phyloP scores from a whole-genome alignment of 2,329 filamentous ascomycete species.

The Helminthosporium solani region DNA sequence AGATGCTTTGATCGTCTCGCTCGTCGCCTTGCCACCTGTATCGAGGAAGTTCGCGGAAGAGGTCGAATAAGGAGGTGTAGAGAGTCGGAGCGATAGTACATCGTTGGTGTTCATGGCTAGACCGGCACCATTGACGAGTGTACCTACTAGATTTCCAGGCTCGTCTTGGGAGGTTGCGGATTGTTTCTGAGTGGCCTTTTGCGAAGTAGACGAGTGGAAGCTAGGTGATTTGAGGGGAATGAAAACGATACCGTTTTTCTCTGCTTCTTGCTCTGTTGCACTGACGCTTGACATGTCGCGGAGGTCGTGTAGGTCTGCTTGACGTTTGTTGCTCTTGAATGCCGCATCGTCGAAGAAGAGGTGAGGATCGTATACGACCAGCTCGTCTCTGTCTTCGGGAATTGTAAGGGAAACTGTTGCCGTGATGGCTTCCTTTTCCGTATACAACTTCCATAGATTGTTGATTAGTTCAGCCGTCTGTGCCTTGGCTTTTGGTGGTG shows the following conservation, averaged over 20 bases:
- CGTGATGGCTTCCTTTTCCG: slow-evolving; percentile 64
- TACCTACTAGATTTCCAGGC: slow-evolving; percentile 67
- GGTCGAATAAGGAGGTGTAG: slow-evolving; percentile 50
- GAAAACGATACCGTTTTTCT: slow-evolving; percentile 75
- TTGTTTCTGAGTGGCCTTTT: slow-evolving; percentile 7
- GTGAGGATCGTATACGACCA: slow-evolving; percentile 56
- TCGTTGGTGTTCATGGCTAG: slow-evolving; percentile 91
- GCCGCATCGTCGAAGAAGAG: slow-evolving; percentile 72
- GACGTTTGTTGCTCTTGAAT: slow-evolving; percentile 44
- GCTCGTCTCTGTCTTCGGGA: slow-evolving; percentile 33
- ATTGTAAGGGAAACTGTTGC: slow-evolving; percentile 54
- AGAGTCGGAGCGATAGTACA: slow-evolving; percentile 65
- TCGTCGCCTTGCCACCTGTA: slow-evolving; percentile 84
- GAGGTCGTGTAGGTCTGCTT: slow-evolving; percentile 57
- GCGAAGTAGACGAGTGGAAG: not conserved
- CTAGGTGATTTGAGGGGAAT: slow-evolving; percentile 54
- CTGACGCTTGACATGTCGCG: slow-evolving; percentile 56
- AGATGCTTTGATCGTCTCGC: slow-evolving; percentile 73
- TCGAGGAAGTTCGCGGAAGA: slow-evolving; percentile 81
- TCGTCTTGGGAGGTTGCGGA: slow-evolving; percentile 28
- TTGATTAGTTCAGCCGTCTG: slow-evolving; percentile 54
- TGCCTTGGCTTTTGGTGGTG: slow-evolving; percentile 46
- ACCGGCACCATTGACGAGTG: slow-evolving; percentile 84
- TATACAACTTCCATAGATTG: slow-evolving; percentile 60
- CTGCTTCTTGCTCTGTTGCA: slow-evolving; percentile 61